Conservation (phyloP, 768 basidiomycete species). For the Candolleomyces eurysporus region DNA sequence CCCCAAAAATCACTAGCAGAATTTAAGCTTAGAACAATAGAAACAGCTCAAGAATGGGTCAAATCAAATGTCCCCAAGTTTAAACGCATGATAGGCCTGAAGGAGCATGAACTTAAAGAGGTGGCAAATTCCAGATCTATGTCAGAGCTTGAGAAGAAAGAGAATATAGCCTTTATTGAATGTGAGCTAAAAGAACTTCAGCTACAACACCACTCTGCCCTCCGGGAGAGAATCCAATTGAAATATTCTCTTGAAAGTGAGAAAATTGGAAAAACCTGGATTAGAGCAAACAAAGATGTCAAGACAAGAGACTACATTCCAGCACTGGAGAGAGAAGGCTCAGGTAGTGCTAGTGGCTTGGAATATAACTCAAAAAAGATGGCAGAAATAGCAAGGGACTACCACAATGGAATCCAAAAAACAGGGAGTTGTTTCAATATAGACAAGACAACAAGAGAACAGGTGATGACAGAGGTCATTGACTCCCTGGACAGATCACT, state of each 20-base stretch:
- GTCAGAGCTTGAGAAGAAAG: background rate
- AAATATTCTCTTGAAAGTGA: slow-evolving; percentile 7
- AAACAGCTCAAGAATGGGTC: no score
- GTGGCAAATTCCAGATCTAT: no score
- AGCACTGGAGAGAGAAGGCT: slow-evolving; percentile 2
- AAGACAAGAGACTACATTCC: slow-evolving; percentile 5
- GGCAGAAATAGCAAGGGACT: slow-evolving; percentile 26
- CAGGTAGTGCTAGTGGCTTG: slow-evolving; percentile 6
- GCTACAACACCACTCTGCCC: background rate
- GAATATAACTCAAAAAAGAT: slow-evolving; percentile 24
- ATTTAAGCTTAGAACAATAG: no score
- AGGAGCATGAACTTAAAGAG: no score
- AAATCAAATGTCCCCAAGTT: no score
- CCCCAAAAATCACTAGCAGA: no score
- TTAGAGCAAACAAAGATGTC: background rate
- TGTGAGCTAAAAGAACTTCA: background rate
- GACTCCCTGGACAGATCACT: no score
- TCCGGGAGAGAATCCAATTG: background rate
- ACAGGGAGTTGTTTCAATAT: slow-evolving; percentile 25
- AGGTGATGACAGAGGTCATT: no score
- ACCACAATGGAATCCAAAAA: no score
- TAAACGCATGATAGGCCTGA: no score
- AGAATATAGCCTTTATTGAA: background rate
- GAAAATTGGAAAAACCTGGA: slow-evolving; percentile 8
- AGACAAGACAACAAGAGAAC: background rate